phyloP scores from a whole-genome alignment of 495 filamentous ascomycete genomes.

The Penicillium paradoxum region DNA sequence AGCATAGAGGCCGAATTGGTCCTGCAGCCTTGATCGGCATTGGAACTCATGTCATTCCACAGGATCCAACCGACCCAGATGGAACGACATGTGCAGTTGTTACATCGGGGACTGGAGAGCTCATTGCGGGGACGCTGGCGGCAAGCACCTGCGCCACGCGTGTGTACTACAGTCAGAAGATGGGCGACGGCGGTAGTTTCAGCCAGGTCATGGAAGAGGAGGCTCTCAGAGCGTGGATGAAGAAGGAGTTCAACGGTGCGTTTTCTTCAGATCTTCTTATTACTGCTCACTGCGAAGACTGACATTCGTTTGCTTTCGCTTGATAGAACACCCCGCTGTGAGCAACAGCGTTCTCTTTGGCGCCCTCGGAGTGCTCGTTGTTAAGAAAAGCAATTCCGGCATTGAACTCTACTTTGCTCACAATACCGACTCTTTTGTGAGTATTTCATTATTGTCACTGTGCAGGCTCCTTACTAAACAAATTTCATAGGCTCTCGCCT shows the following conservation, averaged over 20 bases:
- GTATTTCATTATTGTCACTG: constrained; percentile 9
- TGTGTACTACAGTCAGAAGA: constrained; percentile 61
- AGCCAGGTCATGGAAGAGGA: constrained; percentile 63
- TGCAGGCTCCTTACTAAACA: constrained; percentile 7
- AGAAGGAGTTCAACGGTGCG: constrained; percentile 71
- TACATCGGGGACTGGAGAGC: constrained; percentile 92
- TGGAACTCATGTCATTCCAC: constrained; percentile 79
- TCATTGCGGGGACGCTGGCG: constrained; percentile 89
- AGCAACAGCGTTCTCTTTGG: constrained; percentile 62
- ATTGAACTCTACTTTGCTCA: constrained; percentile 81
- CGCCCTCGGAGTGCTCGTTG: constrained; percentile 76
- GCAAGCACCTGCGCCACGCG: constrained; percentile 73
- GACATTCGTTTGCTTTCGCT: constrained; percentile 6
- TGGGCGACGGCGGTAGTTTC: constrained; percentile 53
- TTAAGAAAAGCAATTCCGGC: constrained; percentile 69
- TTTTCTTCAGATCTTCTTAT: background rate
- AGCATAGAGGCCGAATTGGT: constrained; percentile 82
- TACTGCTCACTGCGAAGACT: constrained; percentile 5
- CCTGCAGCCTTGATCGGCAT: constrained; percentile 90
- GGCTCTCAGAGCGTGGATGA: constrained; percentile 65
- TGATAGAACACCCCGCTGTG: constrained; percentile 66
- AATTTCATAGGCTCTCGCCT: constrained; percentile 60
- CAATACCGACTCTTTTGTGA: constrained; percentile 84
- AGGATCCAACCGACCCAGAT: constrained; percentile 55
- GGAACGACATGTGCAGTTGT: constrained; percentile 66